phyloP scores from a whole-genome alignment of 257 asterid genomes.

The Nicotiana benthamiana region DNA sequence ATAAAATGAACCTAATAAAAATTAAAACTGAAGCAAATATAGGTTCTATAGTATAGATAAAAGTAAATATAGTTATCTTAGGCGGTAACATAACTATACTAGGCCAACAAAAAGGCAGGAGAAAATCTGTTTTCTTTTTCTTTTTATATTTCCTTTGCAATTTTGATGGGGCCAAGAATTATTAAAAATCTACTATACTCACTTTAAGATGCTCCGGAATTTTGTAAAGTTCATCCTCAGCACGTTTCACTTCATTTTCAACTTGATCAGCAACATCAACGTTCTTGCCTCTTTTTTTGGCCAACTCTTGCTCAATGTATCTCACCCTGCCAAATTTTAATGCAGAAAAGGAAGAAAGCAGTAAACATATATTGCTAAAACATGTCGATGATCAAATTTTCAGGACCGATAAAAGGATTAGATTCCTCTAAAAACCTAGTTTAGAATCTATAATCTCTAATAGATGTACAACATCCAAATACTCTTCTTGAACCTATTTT shows the following conservation, averaged over 20 bases:
- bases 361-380: background rate
- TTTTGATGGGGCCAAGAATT: background rate
- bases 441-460: background rate
- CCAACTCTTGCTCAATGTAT: slow-evolving; percentile 87
- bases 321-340: slow-evolving; percentile 50
- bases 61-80: background rate
- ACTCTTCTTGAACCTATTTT: background rate
- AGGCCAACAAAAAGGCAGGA: background rate
- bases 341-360: background rate
- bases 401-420: background rate
- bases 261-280: slow-evolving; percentile 48
- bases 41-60: background rate
- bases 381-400: background rate
- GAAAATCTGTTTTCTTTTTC: background rate
- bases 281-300: slow-evolving; percentile 76
- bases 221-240: slow-evolving; percentile 79
- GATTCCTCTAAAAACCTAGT: background rate
- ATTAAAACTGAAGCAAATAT: background rate
- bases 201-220: slow-evolving; percentile 94
- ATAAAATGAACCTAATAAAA: background rate
- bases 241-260: slow-evolving; percentile 63
- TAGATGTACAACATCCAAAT: background rate
- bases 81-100: background rate
- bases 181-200: slow-evolving; percentile 18
- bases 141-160: background rate